These are phyloP conservation scores for Peribolospora baueri DNA, from an alignment of 768 basidiomycete species.

Conservation along the genomic window DNA sequence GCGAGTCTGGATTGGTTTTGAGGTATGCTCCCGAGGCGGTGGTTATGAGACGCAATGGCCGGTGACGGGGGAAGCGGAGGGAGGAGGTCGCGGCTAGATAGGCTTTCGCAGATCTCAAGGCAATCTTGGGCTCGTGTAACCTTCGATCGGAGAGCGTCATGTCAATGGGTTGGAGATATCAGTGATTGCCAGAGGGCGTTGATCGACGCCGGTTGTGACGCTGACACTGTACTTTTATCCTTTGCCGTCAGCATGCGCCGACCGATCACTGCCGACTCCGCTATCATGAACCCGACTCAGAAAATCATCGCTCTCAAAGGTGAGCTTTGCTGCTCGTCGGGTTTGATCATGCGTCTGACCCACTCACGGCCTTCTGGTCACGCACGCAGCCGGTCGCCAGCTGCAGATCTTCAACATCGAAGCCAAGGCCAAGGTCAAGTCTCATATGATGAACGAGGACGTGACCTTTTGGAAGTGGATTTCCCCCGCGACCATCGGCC, in stretches of 20 bases:
- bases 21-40: no score
- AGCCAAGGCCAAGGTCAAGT: slow-evolving; percentile 90
- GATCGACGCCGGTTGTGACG: neutral
- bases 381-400: slow-evolving; percentile 51
- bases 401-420: slow-evolving; percentile 97
- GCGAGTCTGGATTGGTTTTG: no score
- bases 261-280: slow-evolving; percentile 93
- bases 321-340: slow-evolving; percentile 18
- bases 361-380: neutral
- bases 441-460: slow-evolving; percentile 40
- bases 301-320: slow-evolving; percentile 93
- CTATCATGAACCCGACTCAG: slow-evolving; percentile 91
- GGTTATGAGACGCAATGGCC: no score
- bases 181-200: no score
- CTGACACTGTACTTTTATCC: slow-evolving; percentile 3
- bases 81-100: no score
- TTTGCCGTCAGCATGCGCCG: slow-evolving; percentile 31
- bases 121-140: no score
- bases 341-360: neutral
- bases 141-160: no score
- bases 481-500: slow-evolving; percentile 64
- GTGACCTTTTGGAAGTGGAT: slow-evolving; percentile 99
- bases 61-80: no score
- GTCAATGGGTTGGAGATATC: no score
- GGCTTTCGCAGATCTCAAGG: no score